Conservation (phyloP, 768 basidiomycete genomes). For the Mycena rosella region DNA sequence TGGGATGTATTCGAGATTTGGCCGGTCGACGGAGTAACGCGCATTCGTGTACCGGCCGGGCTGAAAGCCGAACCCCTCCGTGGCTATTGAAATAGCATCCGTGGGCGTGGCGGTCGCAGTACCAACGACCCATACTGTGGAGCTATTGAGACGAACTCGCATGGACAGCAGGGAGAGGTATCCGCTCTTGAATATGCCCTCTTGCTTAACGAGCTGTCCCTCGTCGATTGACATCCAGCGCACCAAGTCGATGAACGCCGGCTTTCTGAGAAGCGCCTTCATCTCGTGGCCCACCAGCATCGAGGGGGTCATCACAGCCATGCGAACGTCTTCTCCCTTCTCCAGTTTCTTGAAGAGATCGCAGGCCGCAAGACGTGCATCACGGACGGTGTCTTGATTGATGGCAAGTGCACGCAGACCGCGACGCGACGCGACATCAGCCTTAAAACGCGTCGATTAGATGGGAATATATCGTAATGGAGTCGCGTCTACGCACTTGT, state of each 20-base stretch:
- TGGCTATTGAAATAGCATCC: conserved; percentile 5
- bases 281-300: neutral
- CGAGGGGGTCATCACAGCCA: neutral
- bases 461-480: too few relatives aligned
- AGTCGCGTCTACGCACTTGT: conserved; percentile 8
- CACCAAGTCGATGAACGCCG: neutral
- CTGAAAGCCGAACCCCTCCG: conserved; percentile 29
- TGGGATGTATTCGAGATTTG: conserved; percentile 29
- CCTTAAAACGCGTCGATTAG: neutral
- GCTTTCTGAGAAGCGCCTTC: neutral
- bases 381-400: conserved; percentile 25
- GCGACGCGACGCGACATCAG: neutral
- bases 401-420: conserved; percentile 16
- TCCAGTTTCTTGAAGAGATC: too few relatives aligned
- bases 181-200: neutral
- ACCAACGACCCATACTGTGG: neutral
- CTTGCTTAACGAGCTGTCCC: neutral
- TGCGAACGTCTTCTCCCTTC: neutral
- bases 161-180: neutral
- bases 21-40: conserved; percentile 30
- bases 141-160: neutral
- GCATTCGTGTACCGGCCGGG: conserved; percentile 31
- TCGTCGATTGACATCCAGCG: neutral
- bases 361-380: too few relatives aligned
- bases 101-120: neutral